A percentile compares a stretch with the other conserved stretches of the same genome.
phyloP scores from a whole-genome alignment of 768 basidiomycete genomes.

The Mycena latifolia region DNA sequence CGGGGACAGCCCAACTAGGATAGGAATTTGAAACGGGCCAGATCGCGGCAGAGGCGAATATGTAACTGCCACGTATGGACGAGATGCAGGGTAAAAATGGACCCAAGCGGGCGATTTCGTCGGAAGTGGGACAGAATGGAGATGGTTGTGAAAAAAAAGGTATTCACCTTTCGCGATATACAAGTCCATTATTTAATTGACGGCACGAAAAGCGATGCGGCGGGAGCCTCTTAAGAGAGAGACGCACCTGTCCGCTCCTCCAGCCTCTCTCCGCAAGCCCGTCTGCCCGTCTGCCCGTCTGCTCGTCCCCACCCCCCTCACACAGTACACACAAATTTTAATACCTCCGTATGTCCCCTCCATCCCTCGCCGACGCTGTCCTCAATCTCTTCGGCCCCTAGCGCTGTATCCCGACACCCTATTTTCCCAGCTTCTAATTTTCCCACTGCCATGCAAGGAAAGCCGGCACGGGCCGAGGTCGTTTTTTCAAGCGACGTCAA shows the following conservation, averaged over 20 bases:
- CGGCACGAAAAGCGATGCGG: background rate
- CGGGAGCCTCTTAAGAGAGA: background rate
- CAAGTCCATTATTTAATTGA: background rate
- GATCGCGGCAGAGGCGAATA: too few relatives aligned
- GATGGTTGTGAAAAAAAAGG: background rate
- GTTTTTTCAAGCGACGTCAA: too few relatives aligned
- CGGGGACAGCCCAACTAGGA: background rate
- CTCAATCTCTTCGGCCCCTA: constrained; percentile 11
- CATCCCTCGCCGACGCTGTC: background rate
- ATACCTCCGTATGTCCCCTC: too few relatives aligned
- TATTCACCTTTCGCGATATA: background rate
- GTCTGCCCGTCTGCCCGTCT: too few relatives aligned
- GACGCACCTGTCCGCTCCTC: background rate
- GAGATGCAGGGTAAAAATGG: background rate
- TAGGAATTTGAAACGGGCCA: too few relatives aligned
- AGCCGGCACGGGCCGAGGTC: too few relatives aligned
- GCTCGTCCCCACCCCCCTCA: background rate
- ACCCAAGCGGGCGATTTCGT: background rate
- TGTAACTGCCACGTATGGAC: background rate
- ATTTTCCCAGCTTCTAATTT: constrained; percentile 1
- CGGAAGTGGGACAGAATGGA: background rate
- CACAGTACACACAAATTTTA: constrained; percentile 7
- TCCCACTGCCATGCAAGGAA: constrained; percentile 45
- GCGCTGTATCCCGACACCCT: constrained; percentile 37
- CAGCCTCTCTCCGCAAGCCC: background rate